Conservation (phyloP, 148 eudicot genomes). For the Rheum nobile region DNA sequence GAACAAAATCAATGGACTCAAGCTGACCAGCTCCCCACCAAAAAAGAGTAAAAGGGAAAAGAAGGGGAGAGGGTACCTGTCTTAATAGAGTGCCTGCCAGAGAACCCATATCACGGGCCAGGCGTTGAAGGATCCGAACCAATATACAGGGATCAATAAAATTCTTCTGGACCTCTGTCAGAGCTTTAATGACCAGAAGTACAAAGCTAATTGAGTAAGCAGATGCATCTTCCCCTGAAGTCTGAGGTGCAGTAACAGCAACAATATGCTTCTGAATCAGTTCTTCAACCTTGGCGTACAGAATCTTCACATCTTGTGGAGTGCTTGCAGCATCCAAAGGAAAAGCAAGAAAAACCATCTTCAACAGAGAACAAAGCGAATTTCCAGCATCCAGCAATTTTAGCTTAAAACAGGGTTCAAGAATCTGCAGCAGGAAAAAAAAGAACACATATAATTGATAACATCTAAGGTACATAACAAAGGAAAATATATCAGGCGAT, state of each 20-base stretch:
- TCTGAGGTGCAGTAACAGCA: conserved; percentile 62
- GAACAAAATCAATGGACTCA: background rate
- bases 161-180: conserved; percentile 77
- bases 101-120: conserved; percentile 82
- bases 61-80: conserved; percentile 46
- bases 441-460: background rate
- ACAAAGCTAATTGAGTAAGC: conserved; percentile 81
- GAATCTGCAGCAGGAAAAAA: conserved; percentile 53
- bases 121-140: conserved; percentile 90
- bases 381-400: conserved; percentile 94
- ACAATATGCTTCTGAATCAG: conserved; percentile 85
- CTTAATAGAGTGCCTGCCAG: conserved; percentile 47
- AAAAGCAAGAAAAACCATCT: conserved; percentile 82
- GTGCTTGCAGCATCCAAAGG: conserved; percentile 72
- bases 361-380: conserved; percentile 86
- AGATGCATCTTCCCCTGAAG: conserved; percentile 76
- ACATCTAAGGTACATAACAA: background rate
- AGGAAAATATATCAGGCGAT: background rate
- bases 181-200: conserved; percentile 69
- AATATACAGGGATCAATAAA: conserved; percentile 58
- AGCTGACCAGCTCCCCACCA: background rate
- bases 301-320: conserved; percentile 67
- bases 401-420: conserved; percentile 93
- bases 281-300: conserved; percentile 87
- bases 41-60: background rate